A percentile compares a stretch with the other conserved stretches of the same genome.
Evolutionary conservation across 345 rosid species (phyloP).

Genomic region (Anacardium occidentale): DNA sequence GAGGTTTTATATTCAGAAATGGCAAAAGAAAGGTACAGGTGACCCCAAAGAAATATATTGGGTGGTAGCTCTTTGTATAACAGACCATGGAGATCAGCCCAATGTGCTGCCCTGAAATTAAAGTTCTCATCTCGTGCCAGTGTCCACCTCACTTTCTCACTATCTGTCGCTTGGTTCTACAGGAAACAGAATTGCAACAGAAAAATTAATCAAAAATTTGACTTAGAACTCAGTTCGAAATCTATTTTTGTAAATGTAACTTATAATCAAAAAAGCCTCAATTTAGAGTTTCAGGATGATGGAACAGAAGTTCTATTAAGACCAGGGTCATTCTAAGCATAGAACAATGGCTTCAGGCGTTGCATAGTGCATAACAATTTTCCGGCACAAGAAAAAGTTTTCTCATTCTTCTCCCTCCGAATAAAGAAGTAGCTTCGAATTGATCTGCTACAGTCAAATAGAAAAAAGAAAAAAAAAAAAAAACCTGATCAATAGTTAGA

Average conservation of each 20-base stretch:
- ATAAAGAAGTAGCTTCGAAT: not conserved
- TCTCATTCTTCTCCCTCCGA: not conserved
- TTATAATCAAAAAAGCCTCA: too few species aligned
- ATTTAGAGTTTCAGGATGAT: too few species aligned
- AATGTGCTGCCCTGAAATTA: conserved; percentile 74
- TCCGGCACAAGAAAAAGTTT: not conserved
- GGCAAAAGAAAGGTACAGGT: conserved; percentile 51
- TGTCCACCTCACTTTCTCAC: conserved; percentile 34
- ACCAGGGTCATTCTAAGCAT: too few species aligned
- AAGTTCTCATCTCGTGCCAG: conserved; percentile 65
- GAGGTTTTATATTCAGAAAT: conserved; percentile 39
- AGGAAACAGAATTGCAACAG: not conserved
- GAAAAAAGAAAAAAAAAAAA: not conserved
- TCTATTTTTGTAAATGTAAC: too few species aligned
- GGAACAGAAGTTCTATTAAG: too few species aligned
- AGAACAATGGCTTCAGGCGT: too few species aligned
- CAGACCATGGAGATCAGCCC: conserved; percentile 73
- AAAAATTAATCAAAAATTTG: not conserved
- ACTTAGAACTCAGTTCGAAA: not conserved
- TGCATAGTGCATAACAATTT: too few species aligned
- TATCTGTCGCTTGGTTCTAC: conserved; percentile 56
- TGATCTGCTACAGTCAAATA: not conserved
- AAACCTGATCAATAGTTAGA: conserved; percentile 55
- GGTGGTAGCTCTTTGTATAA: conserved; percentile 45
- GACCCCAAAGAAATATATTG: conserved; percentile 61